Conservation (phyloP, 768 basidiomycete species). For the Antrodiella citrinella region DNA sequence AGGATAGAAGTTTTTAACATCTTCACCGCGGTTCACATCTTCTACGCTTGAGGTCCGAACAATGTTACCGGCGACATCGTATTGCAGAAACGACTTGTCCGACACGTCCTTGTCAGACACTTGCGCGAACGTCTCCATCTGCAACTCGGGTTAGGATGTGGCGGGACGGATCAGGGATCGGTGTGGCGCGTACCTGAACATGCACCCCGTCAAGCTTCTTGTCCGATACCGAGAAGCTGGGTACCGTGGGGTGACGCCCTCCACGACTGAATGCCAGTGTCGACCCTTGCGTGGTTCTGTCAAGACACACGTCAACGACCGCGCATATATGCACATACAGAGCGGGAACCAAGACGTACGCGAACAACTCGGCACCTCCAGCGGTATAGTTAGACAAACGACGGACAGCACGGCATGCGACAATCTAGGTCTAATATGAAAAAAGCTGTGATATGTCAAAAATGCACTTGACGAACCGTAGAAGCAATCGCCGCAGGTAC, state of each 20-base stretch:
- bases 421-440: slow-evolving; percentile 36
- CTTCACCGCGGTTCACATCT: not conserved
- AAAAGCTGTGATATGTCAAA: not conserved
- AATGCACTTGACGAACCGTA: slow-evolving; percentile 43
- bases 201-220: slow-evolving; percentile 46
- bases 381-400: slow-evolving; percentile 52
- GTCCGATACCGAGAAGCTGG: slow-evolving; percentile 19
- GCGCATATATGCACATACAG: not conserved
- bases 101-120: slow-evolving; percentile 15
- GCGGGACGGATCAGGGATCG: slow-evolving; percentile 4
- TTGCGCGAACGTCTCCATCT: slow-evolving; percentile 58
- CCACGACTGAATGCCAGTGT: slow-evolving; percentile 54
- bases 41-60: slow-evolving; percentile 7
- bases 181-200: slow-evolving; percentile 35
- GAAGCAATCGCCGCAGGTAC: slow-evolving; percentile 65
- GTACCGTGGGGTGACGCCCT: slow-evolving; percentile 28
- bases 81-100: slow-evolving; percentile 32
- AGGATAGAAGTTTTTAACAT: not conserved
- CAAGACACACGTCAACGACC: slow-evolving; percentile 33
- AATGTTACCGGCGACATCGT: slow-evolving; percentile 49
- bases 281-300: slow-evolving; percentile 36
- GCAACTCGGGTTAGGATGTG: slow-evolving; percentile 2
- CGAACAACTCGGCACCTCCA: slow-evolving; percentile 39
- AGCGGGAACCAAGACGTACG: slow-evolving; percentile 31
- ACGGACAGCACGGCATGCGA: slow-evolving; percentile 55